Evolutionary conservation across 2,329 filamentous ascomycete genomes (phyloP).

Genomic region (Fusarium lateritium): DNA sequence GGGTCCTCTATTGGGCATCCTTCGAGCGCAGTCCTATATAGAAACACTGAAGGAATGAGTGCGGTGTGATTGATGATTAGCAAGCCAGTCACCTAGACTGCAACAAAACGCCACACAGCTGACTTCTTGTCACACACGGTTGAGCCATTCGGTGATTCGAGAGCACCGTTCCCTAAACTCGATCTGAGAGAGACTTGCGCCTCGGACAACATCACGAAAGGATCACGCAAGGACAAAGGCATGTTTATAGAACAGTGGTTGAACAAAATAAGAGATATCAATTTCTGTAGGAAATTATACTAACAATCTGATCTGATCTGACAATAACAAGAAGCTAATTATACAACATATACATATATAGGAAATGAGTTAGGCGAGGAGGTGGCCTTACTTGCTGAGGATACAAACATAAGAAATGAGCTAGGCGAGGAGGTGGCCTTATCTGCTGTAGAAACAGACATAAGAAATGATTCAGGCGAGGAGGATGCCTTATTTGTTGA

Average conservation of each 20-base stretch:
- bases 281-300: slow-evolving; percentile 13
- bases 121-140: no score
- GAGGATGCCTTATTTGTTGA: neutral
- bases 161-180: no score
- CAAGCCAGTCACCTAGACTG: no score
- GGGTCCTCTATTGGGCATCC: no score
- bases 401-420: slow-evolving; percentile 22
- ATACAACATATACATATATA: slow-evolving; percentile 31
- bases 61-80: no score
- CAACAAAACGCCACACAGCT: no score
- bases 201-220: no score
- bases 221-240: no score
- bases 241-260: neutral
- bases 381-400: neutral
- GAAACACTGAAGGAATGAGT: no score
- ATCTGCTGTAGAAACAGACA: neutral
- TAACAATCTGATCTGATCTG: slow-evolving; percentile 2
- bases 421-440: neutral
- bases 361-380: slow-evolving; percentile 9
- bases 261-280: slow-evolving; percentile 8
- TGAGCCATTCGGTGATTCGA: no score
- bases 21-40: no score
- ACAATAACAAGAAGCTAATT: slow-evolving; percentile 8
- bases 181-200: no score
- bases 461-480: neutral